Base-by-base conservation (phyloP, 1,139 yeast genomes). In the Taphrina flavorubra region DNA sequence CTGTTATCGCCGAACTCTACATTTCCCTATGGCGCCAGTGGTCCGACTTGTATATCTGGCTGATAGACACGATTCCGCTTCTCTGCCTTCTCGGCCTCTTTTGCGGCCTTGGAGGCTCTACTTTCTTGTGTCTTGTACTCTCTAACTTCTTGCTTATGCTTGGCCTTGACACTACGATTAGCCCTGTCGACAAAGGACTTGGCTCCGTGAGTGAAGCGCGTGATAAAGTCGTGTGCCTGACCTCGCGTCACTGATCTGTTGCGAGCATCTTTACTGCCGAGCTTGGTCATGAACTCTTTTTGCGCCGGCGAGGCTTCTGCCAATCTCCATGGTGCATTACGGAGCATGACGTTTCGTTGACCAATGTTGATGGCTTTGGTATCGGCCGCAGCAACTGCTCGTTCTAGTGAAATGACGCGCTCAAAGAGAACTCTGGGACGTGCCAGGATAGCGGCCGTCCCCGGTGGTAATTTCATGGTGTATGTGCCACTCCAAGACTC, bases 341-440 rank as follows among this genome's bases (percentile, higher is more conserved):
- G 69, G 36, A 70, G 65, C 34, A 74, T 62, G 14, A 72, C 55
- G 11, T 56, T 64, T 8, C 69, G 61, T 0, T 73, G 70, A 25
- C 63, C 72, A 16, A 62, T 51, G 18, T 67, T 67, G 10, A 59
- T 53, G 2, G 74, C 75, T 58, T 63, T 69, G 1, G 70, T 68
- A 47, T 75, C 77, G 14, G 75, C 75, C 6, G 74, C 74, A 40
- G 71, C 67, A 16, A 75, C 57, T 40, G 76, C 76, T 5, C 70
- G 64, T 34, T 66, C 70, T 20, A 73, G 58, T 25, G 69, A 49
- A 10, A 37, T 67, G n/a, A 71, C 68, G 20, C 68, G 61, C 6
- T 69, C 68, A 60, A 72, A 73, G 39, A 71, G 60, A 11, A 57
- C 44, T 20, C 56, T 51, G 6, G 68, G 66, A 47, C 58, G 58